Percentiles rank a stretch among this genome's conserved stretches.
Evolutionary conservation across 1,284 basidiomycete genomes (phyloP).

Genomic region (Sanghuangporus weigelae): DNA sequence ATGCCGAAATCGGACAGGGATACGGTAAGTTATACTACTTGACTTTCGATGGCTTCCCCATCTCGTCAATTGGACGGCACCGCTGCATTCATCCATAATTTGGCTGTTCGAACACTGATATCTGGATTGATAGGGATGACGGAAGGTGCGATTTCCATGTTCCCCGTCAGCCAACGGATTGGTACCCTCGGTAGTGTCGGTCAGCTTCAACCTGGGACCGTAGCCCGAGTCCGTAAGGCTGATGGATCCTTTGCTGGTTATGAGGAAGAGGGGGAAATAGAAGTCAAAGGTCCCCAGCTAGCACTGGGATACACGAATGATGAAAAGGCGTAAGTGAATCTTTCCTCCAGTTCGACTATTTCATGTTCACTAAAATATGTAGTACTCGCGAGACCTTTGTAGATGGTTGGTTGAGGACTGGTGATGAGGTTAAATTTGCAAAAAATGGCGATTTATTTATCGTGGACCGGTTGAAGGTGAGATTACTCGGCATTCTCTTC

Average conservation of each 20-base stretch:
- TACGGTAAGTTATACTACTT: conserved; percentile 40
- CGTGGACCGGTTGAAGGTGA: conserved; percentile 63
- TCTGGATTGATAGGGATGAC: conserved; percentile 1
- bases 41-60: background rate
- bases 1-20: conserved; percentile 58
- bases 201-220: conserved; percentile 47
- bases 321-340: conserved; percentile 48
- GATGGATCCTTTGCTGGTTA: conserved; percentile 56
- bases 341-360: background rate
- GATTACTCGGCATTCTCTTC: conserved; percentile 6
- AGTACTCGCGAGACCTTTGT: conserved; percentile 56
- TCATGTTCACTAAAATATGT: background rate
- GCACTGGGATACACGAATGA: conserved; percentile 51
- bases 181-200: conserved; percentile 57
- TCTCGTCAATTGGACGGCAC: background rate
- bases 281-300: conserved; percentile 54
- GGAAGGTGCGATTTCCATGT: background rate
- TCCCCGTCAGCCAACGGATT: conserved; percentile 34
- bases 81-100: background rate
- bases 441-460: conserved; percentile 56
- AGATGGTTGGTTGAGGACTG: conserved; percentile 61
- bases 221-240: conserved; percentile 49
- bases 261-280: conserved; percentile 63
- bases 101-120: background rate
- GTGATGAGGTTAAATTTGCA: conserved; percentile 58